Evolutionary conservation across 2,329 filamentous ascomycete genomes (phyloP).

Genomic region (Sporothrix protearum): DNA sequence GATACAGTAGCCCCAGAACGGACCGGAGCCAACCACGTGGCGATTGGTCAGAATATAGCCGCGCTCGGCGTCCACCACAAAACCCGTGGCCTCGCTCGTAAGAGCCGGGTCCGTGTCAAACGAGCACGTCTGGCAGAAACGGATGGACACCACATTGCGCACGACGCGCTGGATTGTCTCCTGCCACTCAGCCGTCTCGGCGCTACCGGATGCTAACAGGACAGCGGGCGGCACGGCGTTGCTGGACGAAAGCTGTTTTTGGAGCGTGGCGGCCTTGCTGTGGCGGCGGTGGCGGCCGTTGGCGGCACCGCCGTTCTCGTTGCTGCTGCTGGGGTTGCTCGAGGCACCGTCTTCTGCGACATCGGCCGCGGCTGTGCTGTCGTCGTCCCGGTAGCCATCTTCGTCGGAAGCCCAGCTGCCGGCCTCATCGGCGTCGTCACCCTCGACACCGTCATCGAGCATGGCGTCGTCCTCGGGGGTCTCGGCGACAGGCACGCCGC

Average conservation of each 20-base stretch:
- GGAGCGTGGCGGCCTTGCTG: neutral
- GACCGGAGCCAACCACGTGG: constrained; percentile 91
- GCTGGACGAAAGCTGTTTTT: neutral
- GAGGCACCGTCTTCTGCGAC: constrained; percentile 7
- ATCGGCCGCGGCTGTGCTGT: constrained; percentile 13
- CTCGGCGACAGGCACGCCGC: neutral
- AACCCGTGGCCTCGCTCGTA: constrained; percentile 93
- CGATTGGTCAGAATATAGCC: constrained; percentile 87
- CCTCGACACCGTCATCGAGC: constrained; percentile 9
- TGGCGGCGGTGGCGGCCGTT: constrained; percentile 21
- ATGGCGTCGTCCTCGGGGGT: constrained; percentile 14
- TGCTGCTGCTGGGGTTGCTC: neutral
- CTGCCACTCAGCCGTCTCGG: constrained; percentile 64
- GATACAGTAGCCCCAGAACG: constrained; percentile 97
- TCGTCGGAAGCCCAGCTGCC: constrained; percentile 14
- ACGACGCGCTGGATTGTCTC: constrained; percentile 92
- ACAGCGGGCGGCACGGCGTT: constrained; percentile 17
- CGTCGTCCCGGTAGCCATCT: constrained; percentile 20
- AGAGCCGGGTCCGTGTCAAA: constrained; percentile 96
- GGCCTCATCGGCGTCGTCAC: constrained; percentile 5
- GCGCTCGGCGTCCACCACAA: constrained; percentile 90
- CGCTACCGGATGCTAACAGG: constrained; percentile 30
- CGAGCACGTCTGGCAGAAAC: constrained; percentile 95
- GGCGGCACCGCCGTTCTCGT: constrained; percentile 1
- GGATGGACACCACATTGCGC: constrained; percentile 94